Conservation (phyloP, 1,284 basidiomycete genomes). For the Schizophyllum amplum region DNA sequence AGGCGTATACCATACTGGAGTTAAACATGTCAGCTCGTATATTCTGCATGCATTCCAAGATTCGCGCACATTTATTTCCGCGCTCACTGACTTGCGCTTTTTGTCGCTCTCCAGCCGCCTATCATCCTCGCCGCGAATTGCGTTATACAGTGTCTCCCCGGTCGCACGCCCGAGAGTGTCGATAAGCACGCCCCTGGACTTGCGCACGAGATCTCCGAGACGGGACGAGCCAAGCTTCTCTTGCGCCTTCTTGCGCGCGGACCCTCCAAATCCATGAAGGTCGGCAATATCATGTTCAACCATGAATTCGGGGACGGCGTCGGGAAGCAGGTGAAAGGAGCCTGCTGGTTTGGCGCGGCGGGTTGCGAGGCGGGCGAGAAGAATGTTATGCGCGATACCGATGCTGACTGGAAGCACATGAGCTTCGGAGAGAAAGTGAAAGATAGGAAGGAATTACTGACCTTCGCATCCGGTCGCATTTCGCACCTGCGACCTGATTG, state of each 20-base stretch:
- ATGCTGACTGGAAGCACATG: slow-evolving; percentile 59
- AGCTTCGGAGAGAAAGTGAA: neutral
- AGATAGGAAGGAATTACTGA: slow-evolving; percentile 20
- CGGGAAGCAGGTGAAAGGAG: slow-evolving; percentile 63
- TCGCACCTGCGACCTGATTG: slow-evolving; percentile 39
- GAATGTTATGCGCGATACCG: slow-evolving; percentile 87
- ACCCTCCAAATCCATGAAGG: slow-evolving; percentile 83
- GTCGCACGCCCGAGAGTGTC: slow-evolving; percentile 75
- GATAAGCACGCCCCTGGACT: slow-evolving; percentile 57
- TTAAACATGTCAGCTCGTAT: slow-evolving; percentile 6
- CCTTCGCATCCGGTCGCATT: slow-evolving; percentile 80
- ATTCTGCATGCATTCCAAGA: neutral
- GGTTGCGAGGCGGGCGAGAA: slow-evolving; percentile 89
- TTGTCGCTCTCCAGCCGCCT: slow-evolving; percentile 77
- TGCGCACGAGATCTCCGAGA: slow-evolving; percentile 59
- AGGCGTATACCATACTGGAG: slow-evolving; percentile 94
- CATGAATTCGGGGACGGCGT: slow-evolving; percentile 53
- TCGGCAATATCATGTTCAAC: slow-evolving; percentile 78
- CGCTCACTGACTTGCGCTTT: slow-evolving; percentile 79
- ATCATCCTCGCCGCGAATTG: slow-evolving; percentile 78
- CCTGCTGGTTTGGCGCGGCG: slow-evolving; percentile 86
- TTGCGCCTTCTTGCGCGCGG: slow-evolving; percentile 62
- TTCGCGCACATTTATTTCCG: slow-evolving; percentile 79
- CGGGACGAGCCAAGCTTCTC: slow-evolving; percentile 71
- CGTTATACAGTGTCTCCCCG: slow-evolving; percentile 81